These are phyloP conservation scores for Gossypium davidsonii DNA, from an alignment of 441 rosid genomes.

Conservation along the genomic window DNA sequence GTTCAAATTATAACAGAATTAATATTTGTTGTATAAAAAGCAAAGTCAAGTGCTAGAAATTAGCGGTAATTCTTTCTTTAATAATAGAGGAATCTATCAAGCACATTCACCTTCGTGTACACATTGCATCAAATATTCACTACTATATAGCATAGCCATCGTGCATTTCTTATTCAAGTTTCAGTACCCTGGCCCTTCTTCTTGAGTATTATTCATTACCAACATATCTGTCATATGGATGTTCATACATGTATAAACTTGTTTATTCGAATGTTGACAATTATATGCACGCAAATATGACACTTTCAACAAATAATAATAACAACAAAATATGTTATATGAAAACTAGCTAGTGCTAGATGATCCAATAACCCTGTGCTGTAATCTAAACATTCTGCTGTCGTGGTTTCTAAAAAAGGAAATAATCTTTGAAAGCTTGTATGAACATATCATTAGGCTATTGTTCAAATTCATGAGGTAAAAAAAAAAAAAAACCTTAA, in stretches of 20 bases:
- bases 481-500: background rate
- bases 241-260: background rate
- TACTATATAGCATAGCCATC: too few relatives aligned
- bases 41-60: too few relatives aligned
- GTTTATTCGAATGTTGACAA: too few relatives aligned
- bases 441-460: background rate
- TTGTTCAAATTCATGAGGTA: background rate
- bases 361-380: background rate
- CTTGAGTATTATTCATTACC: background rate
- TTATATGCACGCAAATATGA: too few relatives aligned
- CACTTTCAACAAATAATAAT: too few relatives aligned
- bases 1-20: too few relatives aligned
- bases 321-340: background rate
- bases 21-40: too few relatives aligned
- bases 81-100: too few relatives aligned
- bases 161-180: background rate
- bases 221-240: background rate
- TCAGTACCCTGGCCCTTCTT: background rate
- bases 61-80: too few relatives aligned
- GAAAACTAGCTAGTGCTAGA: background rate
- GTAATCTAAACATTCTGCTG: background rate
- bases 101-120: too few relatives aligned
- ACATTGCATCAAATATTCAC: too few relatives aligned
- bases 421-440: background rate
- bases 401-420: background rate